phyloP scores from a whole-genome alignment of 2,329 filamentous ascomycete species.

The Hortaea werneckii region DNA sequence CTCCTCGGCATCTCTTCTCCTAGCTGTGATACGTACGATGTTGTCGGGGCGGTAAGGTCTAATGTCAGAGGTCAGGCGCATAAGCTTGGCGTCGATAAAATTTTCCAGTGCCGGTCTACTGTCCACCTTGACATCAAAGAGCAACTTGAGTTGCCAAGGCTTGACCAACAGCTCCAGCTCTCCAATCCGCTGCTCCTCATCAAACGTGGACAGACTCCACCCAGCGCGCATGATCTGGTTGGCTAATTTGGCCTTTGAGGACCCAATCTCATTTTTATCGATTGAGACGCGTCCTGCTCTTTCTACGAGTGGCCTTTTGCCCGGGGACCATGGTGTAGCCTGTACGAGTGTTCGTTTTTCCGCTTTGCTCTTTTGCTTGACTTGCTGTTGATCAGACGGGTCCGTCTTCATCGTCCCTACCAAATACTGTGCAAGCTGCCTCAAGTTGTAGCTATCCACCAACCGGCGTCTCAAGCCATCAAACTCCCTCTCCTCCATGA shows the following conservation, averaged over 20 bases:
- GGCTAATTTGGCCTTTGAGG: conserved; percentile 7
- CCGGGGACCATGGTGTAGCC: conserved; percentile 14
- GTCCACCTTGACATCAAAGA: conserved; percentile 15
- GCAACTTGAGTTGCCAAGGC: conserved; percentile 18
- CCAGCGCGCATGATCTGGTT: conserved; percentile 19
- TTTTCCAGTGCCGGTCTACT: conserved; percentile 9
- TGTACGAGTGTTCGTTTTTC: background rate
- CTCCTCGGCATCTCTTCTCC: conserved; percentile 19
- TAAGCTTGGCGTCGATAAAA: conserved; percentile 13
- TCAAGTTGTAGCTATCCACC: conserved; percentile 14
- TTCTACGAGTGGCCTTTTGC: conserved; percentile 14
- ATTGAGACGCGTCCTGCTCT: conserved; percentile 6
- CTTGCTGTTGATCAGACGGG: background rate
- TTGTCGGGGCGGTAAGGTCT: conserved; percentile 12
- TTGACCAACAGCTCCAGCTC: conserved; percentile 19
- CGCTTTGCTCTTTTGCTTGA: background rate
- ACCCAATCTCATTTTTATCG: conserved; percentile 5
- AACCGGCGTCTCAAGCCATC: conserved; percentile 11
- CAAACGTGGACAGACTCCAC: conserved; percentile 15
- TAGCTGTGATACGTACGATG: conserved; percentile 21
- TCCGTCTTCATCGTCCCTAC: background rate
- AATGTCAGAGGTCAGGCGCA: conserved; percentile 13
- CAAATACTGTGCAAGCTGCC: conserved; percentile 18
- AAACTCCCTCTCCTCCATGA: conserved; percentile 15
- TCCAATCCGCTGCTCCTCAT: conserved; percentile 17